A percentile compares a stretch with the other conserved stretches of the same genome.
These are phyloP conservation scores for Yamadazyma diospyri DNA, from an alignment of 1,139 yeast species.

Conservation along the genomic window DNA sequence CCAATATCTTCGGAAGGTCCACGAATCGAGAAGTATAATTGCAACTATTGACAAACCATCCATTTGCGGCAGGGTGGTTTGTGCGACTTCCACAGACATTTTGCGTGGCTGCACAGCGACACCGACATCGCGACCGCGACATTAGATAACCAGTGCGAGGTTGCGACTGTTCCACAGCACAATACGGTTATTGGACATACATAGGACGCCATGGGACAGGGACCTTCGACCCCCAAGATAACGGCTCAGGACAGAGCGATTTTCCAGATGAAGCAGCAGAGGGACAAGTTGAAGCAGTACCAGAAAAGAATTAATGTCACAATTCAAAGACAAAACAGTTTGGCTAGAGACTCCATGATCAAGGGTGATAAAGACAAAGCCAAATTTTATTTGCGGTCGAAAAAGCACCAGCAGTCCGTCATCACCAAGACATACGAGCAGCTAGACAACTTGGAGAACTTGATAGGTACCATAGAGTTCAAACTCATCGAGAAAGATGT, in stretches of 20 bases:
- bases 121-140: no score
- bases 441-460: constrained; percentile 68
- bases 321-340: constrained; percentile 51
- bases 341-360: constrained; percentile 57
- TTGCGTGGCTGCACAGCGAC: no score
- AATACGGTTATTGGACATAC: no score
- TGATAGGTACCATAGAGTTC: constrained; percentile 78
- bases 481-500: constrained; percentile 87
- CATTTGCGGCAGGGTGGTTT: constrained; percentile 6
- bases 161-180: no score
- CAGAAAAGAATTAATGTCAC: constrained; percentile 59
- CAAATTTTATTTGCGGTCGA: constrained; percentile 65
- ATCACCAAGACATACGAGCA: constrained; percentile 72
- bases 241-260: constrained; percentile 85
- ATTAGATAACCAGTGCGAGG: no score
- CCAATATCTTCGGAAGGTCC: neutral
- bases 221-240: constrained; percentile 50
- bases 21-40: constrained; percentile 6
- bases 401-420: constrained; percentile 76
- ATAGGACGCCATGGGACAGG: constrained; percentile 39
- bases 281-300: constrained; percentile 79
- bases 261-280: constrained; percentile 78
- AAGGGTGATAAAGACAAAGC: constrained; percentile 59
- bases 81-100: constrained; percentile 1
- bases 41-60: constrained; percentile 11